Percentiles rank a stretch among this genome's conserved stretches.
Evolutionary conservation across 495 filamentous ascomycete genomes (phyloP).

Genomic region (Talaromyces proteolyticus): DNA sequence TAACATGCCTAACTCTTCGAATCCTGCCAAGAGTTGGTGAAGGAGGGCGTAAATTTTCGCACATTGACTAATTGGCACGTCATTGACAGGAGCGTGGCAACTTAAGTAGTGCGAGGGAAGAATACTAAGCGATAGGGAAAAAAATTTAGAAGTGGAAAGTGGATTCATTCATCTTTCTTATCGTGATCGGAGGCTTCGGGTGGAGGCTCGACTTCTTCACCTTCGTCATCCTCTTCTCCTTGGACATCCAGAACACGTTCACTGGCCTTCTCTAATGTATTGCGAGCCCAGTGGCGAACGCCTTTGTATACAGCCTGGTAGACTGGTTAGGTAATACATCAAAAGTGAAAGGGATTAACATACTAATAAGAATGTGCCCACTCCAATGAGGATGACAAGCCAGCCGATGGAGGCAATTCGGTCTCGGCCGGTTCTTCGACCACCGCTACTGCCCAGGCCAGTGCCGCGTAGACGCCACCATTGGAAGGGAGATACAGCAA

Average conservation of each 20-base stretch:
- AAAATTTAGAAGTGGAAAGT: too few relatives aligned
- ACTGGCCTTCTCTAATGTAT: conserved; percentile 65
- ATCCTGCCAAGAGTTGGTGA: conserved; percentile 24
- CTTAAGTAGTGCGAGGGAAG: conserved; percentile 76
- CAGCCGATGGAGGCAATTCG: conserved; percentile 69
- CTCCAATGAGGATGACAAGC: conserved; percentile 71
- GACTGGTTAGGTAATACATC: conserved; percentile 39
- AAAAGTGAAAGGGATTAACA: conserved; percentile 22
- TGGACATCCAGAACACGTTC: conserved; percentile 80
- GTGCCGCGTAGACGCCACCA: conserved; percentile 65
- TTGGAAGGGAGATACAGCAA: conserved; percentile 67
- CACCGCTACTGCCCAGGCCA: conserved; percentile 39
- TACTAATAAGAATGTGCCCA: conserved; percentile 78
- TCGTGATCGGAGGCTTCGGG: background rate
- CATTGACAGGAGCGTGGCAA: conserved; percentile 75
- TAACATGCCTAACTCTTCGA: conserved; percentile 23
- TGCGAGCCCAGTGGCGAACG: conserved; percentile 63
- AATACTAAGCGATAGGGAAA: background rate
- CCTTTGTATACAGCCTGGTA: conserved; percentile 71
- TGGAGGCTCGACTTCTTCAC: conserved; percentile 36
- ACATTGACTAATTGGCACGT: conserved; percentile 91
- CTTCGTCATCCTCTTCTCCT: conserved; percentile 64
- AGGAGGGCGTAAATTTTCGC: conserved; percentile 65
- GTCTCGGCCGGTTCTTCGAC: conserved; percentile 62
- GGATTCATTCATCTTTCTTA: conserved; percentile 3